These are phyloP conservation scores for Fusarium phyllophilum DNA, from an alignment of 2,329 filamentous ascomycete genomes.

Conservation along the genomic window DNA sequence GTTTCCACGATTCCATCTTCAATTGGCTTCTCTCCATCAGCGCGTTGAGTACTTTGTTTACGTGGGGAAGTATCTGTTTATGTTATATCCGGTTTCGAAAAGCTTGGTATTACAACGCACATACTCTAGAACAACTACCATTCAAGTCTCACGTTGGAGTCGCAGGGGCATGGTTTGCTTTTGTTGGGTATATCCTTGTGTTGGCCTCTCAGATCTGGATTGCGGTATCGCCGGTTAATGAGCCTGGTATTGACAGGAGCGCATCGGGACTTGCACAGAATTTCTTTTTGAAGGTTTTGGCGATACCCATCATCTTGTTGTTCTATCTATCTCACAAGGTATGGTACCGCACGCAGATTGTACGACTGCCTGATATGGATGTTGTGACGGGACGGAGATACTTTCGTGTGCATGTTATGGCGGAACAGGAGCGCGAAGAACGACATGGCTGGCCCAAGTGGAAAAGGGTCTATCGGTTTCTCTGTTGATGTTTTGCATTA, in stretches of 20 bases:
- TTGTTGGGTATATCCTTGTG: conserved; percentile 78
- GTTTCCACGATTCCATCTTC: conserved; percentile 71
- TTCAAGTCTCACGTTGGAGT: conserved; percentile 84
- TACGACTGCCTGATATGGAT: conserved; percentile 81
- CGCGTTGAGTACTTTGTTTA: conserved; percentile 78
- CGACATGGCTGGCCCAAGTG: conserved; percentile 75
- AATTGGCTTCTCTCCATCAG: conserved; percentile 83
- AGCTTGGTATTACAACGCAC: conserved; percentile 76
- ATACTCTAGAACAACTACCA: conserved; percentile 77
- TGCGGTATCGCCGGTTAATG: conserved; percentile 78
- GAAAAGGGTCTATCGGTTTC: conserved; percentile 78
- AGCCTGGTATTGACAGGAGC: conserved; percentile 51
- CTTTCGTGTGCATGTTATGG: conserved; percentile 79
- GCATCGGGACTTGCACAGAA: conserved; percentile 61
- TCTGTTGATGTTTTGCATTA: conserved; percentile 63
- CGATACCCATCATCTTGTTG: conserved; percentile 72
- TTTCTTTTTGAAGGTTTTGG: conserved; percentile 80
- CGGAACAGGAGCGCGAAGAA: conserved; percentile 84
- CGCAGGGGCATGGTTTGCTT: conserved; percentile 82
- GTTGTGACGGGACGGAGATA: conserved; percentile 85
- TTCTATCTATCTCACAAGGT: conserved; percentile 83
- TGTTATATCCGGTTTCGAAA: conserved; percentile 89
- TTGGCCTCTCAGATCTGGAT: conserved; percentile 89
- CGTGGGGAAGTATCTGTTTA: conserved; percentile 85
- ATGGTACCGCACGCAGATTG: conserved; percentile 73